These are phyloP conservation scores for Hygrocybe coccinea DNA, from an alignment of 768 basidiomycete species.

Conservation along the genomic window DNA sequence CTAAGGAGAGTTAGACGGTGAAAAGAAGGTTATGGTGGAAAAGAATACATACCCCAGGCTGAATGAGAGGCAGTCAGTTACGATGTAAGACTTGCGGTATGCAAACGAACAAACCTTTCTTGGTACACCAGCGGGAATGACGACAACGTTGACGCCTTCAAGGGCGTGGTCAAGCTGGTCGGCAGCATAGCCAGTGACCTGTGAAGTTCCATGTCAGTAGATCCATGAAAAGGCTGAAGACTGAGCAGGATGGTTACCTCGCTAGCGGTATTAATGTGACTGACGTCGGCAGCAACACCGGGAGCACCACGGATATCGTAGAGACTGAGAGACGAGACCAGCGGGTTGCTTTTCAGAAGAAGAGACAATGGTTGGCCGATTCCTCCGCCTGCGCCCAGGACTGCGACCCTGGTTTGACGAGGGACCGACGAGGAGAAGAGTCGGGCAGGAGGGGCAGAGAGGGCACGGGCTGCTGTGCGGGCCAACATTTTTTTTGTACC, in stretches of 20 bases:
- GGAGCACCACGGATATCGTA: conserved; percentile 95
- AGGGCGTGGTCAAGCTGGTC: conserved; percentile 88
- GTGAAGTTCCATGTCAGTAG: conserved; percentile 13
- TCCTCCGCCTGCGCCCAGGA: conserved; percentile 97
- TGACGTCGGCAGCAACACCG: conserved; percentile 96
- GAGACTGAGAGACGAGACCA: conserved; percentile 78
- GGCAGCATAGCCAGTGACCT: conserved; percentile 78
- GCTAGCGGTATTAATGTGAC: conserved; percentile 85
- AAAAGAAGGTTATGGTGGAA: conserved; percentile 1
- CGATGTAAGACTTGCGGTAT: not conserved
- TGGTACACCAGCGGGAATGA: conserved; percentile 99
- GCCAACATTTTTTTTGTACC: conserved; percentile 50
- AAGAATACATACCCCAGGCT: conserved; percentile 74
- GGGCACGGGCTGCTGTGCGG: conserved; percentile 55
- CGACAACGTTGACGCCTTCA: conserved; percentile 84
- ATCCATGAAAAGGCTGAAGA: conserved; percentile 10
- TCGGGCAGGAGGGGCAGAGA: conserved; percentile 52
- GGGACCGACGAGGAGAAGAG: conserved; percentile 72
- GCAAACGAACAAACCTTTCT: conserved; percentile 65
- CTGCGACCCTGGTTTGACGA: conserved; percentile 82
- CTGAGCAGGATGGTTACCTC: conserved; percentile 49
- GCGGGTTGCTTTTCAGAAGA: conserved; percentile 87
- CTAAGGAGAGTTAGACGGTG: conserved; percentile 39
- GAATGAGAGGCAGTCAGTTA: conserved; percentile 20
- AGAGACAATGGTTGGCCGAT: conserved; percentile 97